These are phyloP conservation scores for Macrolepiota albuminosa DNA, from an alignment of 768 basidiomycete genomes.

Conservation along the genomic window DNA sequence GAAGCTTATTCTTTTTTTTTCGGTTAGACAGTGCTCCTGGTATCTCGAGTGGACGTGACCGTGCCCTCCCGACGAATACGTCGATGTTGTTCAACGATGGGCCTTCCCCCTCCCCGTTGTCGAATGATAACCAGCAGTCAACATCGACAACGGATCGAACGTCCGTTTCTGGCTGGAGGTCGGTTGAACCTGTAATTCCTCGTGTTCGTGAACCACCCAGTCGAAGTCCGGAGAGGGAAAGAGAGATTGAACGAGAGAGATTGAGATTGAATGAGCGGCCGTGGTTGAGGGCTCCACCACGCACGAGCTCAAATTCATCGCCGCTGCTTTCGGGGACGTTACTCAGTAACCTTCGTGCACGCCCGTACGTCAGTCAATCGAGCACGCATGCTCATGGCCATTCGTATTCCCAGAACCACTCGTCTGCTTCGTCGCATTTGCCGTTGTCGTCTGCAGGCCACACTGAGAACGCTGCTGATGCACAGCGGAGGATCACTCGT, in stretches of 20 bases:
- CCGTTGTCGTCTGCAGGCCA: constrained; percentile 28
- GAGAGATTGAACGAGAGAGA: neutral
- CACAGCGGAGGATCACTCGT: constrained; percentile 27
- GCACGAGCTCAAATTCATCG: neutral
- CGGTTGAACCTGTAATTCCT: neutral
- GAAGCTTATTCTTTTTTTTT: neutral
- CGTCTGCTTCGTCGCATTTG: constrained; percentile 13
- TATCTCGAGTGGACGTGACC: neutral
- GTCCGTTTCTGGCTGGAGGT: neutral
- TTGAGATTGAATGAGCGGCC: neutral
- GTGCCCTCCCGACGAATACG: constrained; percentile 4
- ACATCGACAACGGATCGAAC: neutral
- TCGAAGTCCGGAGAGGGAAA: neutral
- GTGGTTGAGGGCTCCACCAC: neutral
- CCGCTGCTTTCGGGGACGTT: neutral
- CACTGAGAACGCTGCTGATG: constrained; percentile 40
- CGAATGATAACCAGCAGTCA: neutral
- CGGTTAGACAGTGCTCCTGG: neutral
- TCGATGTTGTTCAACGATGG: constrained; percentile 7
- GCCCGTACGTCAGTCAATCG: constrained; percentile 10
- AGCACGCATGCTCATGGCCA: constrained; percentile 1
- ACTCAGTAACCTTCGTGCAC: constrained; percentile 3
- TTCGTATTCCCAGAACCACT: constrained; percentile 21
- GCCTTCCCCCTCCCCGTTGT: neutral
- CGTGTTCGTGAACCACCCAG: neutral